phyloP scores from a whole-genome alignment of 75 land plant species.

The Pinus albicaulis region DNA sequence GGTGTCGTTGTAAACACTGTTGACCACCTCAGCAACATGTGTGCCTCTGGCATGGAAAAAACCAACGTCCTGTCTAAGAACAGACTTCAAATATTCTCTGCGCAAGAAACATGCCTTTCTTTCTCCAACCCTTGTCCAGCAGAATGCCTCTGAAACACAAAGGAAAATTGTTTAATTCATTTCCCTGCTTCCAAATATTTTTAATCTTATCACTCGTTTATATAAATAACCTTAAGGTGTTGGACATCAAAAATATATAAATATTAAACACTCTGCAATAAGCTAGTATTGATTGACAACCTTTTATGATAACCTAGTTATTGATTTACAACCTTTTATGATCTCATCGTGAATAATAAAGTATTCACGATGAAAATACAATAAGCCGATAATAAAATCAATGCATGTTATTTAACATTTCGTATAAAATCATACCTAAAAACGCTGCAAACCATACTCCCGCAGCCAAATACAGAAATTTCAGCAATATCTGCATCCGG shows the following conservation, averaged over 20 bases:
- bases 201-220: too few relatives aligned
- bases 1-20: slow-evolving; percentile 43
- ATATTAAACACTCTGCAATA: too few relatives aligned
- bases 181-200: too few relatives aligned
- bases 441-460: slow-evolving; percentile 18
- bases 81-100: slow-evolving; percentile 43
- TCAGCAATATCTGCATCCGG: slow-evolving; percentile 14
- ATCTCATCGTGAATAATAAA: too few relatives aligned
- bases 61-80: slow-evolving; percentile 59
- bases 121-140: slow-evolving; percentile 57
- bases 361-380: too few relatives aligned
- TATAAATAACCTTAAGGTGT: too few relatives aligned
- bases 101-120: slow-evolving; percentile 48
- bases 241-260: too few relatives aligned
- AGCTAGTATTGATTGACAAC: too few relatives aligned
- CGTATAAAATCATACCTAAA: slow-evolving; percentile 10
- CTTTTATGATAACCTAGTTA: too few relatives aligned
- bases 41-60: slow-evolving; percentile 38
- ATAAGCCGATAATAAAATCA: too few relatives aligned
- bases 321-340: too few relatives aligned
- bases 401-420: too few relatives aligned
- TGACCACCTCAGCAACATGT: slow-evolving; percentile 31
- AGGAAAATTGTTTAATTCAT: background rate
- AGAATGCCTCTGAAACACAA: slow-evolving; percentile 31
- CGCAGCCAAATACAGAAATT: slow-evolving; percentile 26